Conservation (phyloP, 768 basidiomycete species). For the Leccinum olivaceopallidum region DNA sequence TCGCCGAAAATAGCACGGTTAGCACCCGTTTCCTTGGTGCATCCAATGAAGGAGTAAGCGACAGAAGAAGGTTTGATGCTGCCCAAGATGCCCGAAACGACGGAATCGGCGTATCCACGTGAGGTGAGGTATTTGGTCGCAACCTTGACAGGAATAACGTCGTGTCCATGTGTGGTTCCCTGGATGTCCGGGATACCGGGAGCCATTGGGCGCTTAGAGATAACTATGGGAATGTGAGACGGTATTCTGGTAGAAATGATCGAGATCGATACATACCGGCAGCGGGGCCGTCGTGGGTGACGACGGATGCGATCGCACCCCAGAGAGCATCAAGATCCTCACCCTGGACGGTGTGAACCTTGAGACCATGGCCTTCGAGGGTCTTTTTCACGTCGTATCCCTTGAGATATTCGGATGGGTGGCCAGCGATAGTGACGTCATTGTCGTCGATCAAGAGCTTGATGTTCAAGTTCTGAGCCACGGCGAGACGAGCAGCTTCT, state of each 20-base stretch:
- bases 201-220: slow-evolving; percentile 70
- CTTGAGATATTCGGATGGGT: slow-evolving; percentile 83
- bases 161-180: slow-evolving; percentile 79
- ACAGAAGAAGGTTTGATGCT: slow-evolving; percentile 59
- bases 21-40: slow-evolving; percentile 72
- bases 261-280: slow-evolving; percentile 49
- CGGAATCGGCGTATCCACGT: slow-evolving; percentile 54
- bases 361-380: slow-evolving; percentile 78
- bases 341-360: slow-evolving; percentile 70
- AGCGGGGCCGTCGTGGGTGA: slow-evolving; percentile 71
- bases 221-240: slow-evolving; percentile 42
- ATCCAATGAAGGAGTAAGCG: slow-evolving; percentile 67
- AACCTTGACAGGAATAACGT: slow-evolving; percentile 80
- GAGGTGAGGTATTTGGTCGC: slow-evolving; percentile 72
- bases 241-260: neutral
- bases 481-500: slow-evolving; percentile 85
- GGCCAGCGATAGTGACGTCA: slow-evolving; percentile 90
- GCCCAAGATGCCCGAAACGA: slow-evolving; percentile 54
- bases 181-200: slow-evolving; percentile 73
- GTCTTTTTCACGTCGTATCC: slow-evolving; percentile 75
- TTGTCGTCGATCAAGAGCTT: slow-evolving; percentile 90
- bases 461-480: slow-evolving; percentile 79
- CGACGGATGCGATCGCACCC: slow-evolving; percentile 55
- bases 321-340: slow-evolving; percentile 82
- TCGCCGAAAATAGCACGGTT: slow-evolving; percentile 86